These are phyloP conservation scores for Verticillium zaregamsianum DNA, from an alignment of 2,329 filamentous ascomycete genomes.

Conservation along the genomic window DNA sequence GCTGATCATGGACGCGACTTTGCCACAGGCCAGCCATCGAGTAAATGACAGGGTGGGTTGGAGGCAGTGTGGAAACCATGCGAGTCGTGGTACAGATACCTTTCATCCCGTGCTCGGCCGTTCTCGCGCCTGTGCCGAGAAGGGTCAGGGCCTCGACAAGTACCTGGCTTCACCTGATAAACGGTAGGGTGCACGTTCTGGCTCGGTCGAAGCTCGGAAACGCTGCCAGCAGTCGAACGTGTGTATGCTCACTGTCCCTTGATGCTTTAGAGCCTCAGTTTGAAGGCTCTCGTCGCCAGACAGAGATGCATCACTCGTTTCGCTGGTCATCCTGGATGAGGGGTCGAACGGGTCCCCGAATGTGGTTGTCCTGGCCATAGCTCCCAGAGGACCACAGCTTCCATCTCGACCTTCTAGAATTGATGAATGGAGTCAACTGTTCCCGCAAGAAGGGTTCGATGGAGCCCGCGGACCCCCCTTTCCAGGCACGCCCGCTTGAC, in stretches of 20 bases:
- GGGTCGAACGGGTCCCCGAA: neutral
- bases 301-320: neutral
- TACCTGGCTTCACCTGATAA: neutral
- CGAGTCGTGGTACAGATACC: constrained; percentile 2
- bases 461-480: constrained; percentile 11
- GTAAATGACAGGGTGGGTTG: constrained; percentile 2
- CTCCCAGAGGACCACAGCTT: constrained; percentile 2
- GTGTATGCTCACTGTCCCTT: neutral
- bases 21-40: constrained; percentile 3
- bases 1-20: constrained; percentile 6
- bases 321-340: neutral
- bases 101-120: neutral
- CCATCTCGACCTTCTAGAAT: constrained; percentile 13
- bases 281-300: neutral
- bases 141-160: constrained; percentile 1
- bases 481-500: constrained; percentile 6
- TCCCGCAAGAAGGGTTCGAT: constrained; percentile 14
- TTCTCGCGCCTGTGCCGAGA: constrained; percentile 4
- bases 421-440: constrained; percentile 12
- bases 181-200: neutral
- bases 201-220: neutral
- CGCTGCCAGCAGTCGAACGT: neutral
- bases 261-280: neutral
- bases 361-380: constrained; percentile 9
- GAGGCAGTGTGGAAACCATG: neutral